phyloP scores from a whole-genome alignment of 2,329 filamentous ascomycete species.

The Hymenoscyphus fructigenus region DNA sequence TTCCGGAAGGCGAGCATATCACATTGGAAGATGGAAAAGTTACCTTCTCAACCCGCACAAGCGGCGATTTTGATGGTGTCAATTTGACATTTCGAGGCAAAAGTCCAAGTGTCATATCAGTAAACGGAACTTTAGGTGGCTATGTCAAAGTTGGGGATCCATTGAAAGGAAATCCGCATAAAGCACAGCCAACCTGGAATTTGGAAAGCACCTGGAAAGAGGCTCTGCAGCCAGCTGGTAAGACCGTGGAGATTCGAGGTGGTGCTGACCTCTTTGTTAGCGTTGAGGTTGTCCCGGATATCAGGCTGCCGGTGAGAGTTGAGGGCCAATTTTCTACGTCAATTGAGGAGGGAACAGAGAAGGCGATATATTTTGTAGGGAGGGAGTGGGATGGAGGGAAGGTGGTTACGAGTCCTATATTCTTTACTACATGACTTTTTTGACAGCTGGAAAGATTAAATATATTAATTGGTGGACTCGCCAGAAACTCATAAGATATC shows the following conservation, averaged over 20 bases:
- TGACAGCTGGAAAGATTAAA: no score
- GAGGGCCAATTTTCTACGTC: constrained; percentile 22
- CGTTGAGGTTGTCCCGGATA: constrained; percentile 25
- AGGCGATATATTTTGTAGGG: constrained; percentile 26
- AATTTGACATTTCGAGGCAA: constrained; percentile 25
- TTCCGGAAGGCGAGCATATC: constrained; percentile 23
- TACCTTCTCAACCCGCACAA: constrained; percentile 32
- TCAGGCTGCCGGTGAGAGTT: constrained; percentile 26
- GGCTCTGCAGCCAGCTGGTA: constrained; percentile 19
- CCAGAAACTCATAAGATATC: no score
- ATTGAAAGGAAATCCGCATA: constrained; percentile 33
- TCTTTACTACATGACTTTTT: constrained; percentile 1
- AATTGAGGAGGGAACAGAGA: constrained; percentile 8
- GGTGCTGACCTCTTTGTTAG: constrained; percentile 33
- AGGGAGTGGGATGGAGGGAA: constrained; percentile 28
- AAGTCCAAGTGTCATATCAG: constrained; percentile 17
- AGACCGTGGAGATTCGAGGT: constrained; percentile 23
- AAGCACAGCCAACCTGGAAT: constrained; percentile 30
- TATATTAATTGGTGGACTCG: no score
- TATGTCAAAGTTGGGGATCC: constrained; percentile 37
- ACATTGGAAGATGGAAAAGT: constrained; percentile 21
- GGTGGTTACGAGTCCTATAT: constrained; percentile 29
- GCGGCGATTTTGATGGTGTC: constrained; percentile 37
- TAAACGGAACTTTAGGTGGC: constrained; percentile 32
- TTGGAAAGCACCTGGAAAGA: constrained; percentile 20